Percentiles rank a stretch among this genome's conserved stretches.
Conservation (phyloP, 768 basidiomycete species). For the Serendipita sp. region DNA sequence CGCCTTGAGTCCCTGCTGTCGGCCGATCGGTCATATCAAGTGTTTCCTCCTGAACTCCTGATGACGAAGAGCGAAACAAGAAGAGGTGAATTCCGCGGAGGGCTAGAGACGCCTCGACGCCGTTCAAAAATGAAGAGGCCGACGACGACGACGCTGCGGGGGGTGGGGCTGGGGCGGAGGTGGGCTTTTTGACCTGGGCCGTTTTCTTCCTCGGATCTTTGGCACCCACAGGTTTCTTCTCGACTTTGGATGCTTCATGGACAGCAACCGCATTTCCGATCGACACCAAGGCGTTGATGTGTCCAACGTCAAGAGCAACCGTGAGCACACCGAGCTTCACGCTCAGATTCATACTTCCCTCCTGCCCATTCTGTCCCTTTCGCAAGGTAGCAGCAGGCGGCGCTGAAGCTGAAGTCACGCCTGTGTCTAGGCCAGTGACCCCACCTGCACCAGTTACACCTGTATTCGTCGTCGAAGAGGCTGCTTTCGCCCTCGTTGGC, state of each 20-base stretch:
- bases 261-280: slow-evolving; percentile 7
- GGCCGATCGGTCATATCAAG: not conserved
- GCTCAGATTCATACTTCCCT: slow-evolving; percentile 22
- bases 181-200: too few species aligned
- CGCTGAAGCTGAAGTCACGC: not conserved
- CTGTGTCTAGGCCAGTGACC: not conserved
- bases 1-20: too few species aligned
- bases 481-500: not conserved
- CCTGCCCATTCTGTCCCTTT: too few species aligned
- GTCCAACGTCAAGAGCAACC: slow-evolving; percentile 38
- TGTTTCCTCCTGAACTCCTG: not conserved
- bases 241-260: too few species aligned
- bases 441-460: not conserved
- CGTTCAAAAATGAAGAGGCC: slow-evolving; percentile 16
- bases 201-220: not conserved
- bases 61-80: slow-evolving; percentile 6
- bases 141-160: slow-evolving; percentile 18
- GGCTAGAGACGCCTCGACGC: slow-evolving; percentile 11
- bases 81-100: slow-evolving; percentile 11
- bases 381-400: too few species aligned
- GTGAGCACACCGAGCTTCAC: slow-evolving; percentile 35
- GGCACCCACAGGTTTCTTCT: not conserved
- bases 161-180: not conserved
- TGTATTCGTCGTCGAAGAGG: too few species aligned
- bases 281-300: slow-evolving; percentile 34